Evolutionary conservation across 148 eudicot genomes (phyloP), one percentile per base, ranked within the genome.

Genomic region (Linanthus parryae): DNA sequence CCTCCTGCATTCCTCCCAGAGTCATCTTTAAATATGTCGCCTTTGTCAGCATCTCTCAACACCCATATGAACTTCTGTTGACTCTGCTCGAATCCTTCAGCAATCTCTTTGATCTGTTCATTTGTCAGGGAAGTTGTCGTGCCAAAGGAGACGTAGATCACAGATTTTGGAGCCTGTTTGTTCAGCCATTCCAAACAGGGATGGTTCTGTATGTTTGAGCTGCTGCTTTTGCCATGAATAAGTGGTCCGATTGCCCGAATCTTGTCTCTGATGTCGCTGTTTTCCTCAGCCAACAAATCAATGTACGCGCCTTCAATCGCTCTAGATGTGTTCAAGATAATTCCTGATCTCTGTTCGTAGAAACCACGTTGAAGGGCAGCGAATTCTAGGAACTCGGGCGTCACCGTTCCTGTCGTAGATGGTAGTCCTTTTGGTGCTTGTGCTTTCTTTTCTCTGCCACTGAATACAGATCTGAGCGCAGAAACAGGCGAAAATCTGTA

Each of bases 21-120:
- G 3, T 54, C 39, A 2, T 43, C 66, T 8, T 16, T 31, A 19
- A 61, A 61, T 2, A 59, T 38, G 27, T 69, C 65, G 13, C 57
- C 68, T 54, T 35, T 64, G 52, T 78, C 79, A 0, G 83, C 74
- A 18, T 74, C 74, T 45, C 85, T 61, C 19, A 79, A 9, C 12
- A 71, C 85, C 95, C 85, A 85, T 11, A 82, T 16, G 48, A 85
- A 85, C 45, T 74, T 34, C 13, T 34, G 38, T 34, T 14, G 11
- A 34, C 38, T 34, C 78, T 5, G 58, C 62, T 34, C 44, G 38
- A 82, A 31, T 50, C 89, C 95, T 2, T 8, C 0, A 49, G 38
- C 38, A 34, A 34, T 8, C 8, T 34, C 13, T 8, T 34, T 8
- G 13, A 34, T 34, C 13, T 34, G 11, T 8, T 34, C 38, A 8